These are phyloP conservation scores for Posidonia australis DNA, from an alignment of 106 monocot genomes.

Conservation along the genomic window DNA sequence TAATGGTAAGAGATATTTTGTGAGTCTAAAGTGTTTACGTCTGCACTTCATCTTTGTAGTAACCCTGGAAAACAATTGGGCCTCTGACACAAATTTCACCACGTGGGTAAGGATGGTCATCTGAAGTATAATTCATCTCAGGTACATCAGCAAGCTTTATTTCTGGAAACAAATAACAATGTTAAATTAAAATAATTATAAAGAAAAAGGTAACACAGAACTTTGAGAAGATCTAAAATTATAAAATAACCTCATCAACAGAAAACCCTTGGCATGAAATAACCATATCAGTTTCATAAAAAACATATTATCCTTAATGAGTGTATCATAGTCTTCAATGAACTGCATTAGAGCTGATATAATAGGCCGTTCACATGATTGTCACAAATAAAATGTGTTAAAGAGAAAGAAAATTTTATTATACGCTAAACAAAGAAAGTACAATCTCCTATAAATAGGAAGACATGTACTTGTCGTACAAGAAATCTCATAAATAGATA, in stretches of 20 bases:
- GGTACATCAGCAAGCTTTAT: slow-evolving; percentile 99
- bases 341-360: too few relatives aligned
- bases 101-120: slow-evolving; percentile 84
- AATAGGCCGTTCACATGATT: too few relatives aligned
- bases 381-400: too few relatives aligned
- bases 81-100: slow-evolving; percentile 98
- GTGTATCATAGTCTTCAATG: too few relatives aligned
- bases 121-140: slow-evolving; percentile 96
- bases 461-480: too few relatives aligned
- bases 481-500: too few relatives aligned
- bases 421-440: too few relatives aligned
- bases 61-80: slow-evolving; percentile 51
- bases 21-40: slow-evolving; percentile 39
- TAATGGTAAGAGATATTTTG: slow-evolving; percentile 4
- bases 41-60: slow-evolving; percentile 69
- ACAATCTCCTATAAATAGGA: too few relatives aligned
- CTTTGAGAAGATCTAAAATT: not conserved
- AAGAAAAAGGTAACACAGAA: not conserved
- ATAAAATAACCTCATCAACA: not conserved
- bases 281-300: too few relatives aligned
- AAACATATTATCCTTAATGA: too few relatives aligned
- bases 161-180: slow-evolving; percentile 36
- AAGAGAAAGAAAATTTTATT: too few relatives aligned
- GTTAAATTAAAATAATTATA: not conserved
- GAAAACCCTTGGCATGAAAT: too few relatives aligned